These are phyloP conservation scores for Salvia rosmarinus DNA, from an alignment of 257 asterid species.

Conservation along the genomic window DNA sequence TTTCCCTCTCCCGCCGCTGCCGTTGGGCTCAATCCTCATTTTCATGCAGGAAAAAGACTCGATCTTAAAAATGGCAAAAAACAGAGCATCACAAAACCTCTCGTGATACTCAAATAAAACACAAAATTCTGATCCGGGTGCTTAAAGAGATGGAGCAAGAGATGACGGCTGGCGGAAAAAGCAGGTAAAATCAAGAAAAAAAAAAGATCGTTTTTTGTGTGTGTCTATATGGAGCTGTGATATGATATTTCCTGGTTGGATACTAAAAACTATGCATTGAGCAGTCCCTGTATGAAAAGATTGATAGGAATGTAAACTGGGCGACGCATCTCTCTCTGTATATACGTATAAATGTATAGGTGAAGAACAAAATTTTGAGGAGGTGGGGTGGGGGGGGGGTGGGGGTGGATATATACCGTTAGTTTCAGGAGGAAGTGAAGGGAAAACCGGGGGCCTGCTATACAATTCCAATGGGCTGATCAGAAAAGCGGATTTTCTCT, in stretches of 20 bases:
- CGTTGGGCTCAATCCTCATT: constrained; percentile 69
- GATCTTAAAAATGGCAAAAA: background rate
- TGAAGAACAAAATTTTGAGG: constrained; percentile 15
- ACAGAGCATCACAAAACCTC: background rate
- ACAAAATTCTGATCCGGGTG: constrained; percentile 37
- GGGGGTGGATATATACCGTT: constrained; percentile 35
- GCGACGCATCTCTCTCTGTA: background rate
- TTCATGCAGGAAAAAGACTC: constrained; percentile 39
- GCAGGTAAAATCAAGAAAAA: constrained; percentile 19
- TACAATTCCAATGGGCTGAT: constrained; percentile 68
- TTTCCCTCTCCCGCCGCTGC: constrained; percentile 52
- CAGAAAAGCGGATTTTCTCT: constrained; percentile 51
- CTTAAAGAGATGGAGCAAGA: background rate
- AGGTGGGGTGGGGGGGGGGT: constrained; percentile 10
- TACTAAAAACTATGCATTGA: constrained; percentile 4
- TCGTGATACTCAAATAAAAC: background rate
- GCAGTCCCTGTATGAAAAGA: constrained; percentile 33
- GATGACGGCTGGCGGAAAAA: background rate
- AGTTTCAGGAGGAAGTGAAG: constrained; percentile 24
- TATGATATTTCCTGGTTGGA: constrained; percentile 17
- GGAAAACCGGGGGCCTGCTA: constrained; percentile 69
- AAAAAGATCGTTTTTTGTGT: background rate
- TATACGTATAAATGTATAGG: constrained; percentile 1
- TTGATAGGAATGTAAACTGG: constrained; percentile 28
- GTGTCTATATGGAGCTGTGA: constrained; percentile 27